A percentile compares a stretch with the other conserved stretches of the same genome.
phyloP scores from a whole-genome alignment of 2,329 filamentous ascomycete genomes.

The Pseudogymnoascus pannorum region DNA sequence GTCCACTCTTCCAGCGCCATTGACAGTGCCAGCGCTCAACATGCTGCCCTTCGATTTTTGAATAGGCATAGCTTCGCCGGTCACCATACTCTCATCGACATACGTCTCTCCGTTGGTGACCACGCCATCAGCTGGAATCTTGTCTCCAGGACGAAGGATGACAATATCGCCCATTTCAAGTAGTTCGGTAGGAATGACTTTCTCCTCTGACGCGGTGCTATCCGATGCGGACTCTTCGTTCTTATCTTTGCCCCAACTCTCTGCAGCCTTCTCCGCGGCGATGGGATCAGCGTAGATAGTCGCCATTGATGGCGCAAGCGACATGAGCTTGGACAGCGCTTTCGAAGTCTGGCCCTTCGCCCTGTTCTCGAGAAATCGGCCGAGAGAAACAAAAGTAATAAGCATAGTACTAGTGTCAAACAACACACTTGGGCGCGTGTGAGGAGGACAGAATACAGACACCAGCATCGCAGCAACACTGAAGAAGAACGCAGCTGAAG shows the following conservation, averaged over 20 bases:
- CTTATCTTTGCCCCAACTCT: constrained; percentile 54
- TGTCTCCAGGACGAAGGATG: constrained; percentile 87
- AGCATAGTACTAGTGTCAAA: constrained; percentile 99
- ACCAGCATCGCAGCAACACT: constrained; percentile 82
- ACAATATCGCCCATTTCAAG: constrained; percentile 92
- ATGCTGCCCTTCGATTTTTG: constrained; percentile 73
- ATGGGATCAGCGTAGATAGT: constrained; percentile 95
- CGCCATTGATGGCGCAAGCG: constrained; percentile 89
- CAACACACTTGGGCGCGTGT: constrained; percentile 75
- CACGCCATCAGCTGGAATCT: constrained; percentile 87
- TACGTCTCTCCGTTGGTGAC: constrained; percentile 87
- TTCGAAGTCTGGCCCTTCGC: constrained; percentile 96
- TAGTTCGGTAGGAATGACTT: constrained; percentile 83
- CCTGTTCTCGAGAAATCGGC: constrained; percentile 84
- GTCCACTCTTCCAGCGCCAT: constrained; percentile 84
- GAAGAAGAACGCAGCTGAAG: constrained; percentile 93
- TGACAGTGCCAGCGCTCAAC: constrained; percentile 91
- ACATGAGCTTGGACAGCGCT: constrained; percentile 90
- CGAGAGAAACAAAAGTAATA: constrained; percentile 88
- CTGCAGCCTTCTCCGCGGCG: constrained; percentile 82
- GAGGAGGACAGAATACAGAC: constrained; percentile 66
- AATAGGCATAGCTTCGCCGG: constrained; percentile 92
- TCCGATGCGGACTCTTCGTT: constrained; percentile 38
- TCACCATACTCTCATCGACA: constrained; percentile 97
- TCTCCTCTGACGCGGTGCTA: constrained; percentile 68